phyloP scores from a whole-genome alignment of 805 yeast genomes.

The Kodamaea kakaduensis region DNA sequence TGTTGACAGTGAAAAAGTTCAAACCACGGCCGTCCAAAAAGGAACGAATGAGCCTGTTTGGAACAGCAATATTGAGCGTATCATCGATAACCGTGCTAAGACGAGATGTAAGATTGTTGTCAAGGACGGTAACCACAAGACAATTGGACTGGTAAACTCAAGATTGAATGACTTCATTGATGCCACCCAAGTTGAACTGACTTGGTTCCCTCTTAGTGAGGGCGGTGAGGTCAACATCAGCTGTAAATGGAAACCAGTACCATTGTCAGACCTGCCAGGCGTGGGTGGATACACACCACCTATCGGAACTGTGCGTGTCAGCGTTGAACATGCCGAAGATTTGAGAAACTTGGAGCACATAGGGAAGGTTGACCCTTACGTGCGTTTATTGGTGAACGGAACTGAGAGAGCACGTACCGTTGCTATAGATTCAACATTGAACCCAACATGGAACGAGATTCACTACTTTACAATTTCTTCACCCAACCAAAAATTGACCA shows the following conservation, averaged over 20 bases:
- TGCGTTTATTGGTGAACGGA: slow-evolving; percentile 74
- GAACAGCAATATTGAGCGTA: slow-evolving; percentile 58
- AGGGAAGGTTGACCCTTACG: slow-evolving; percentile 92
- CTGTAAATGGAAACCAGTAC: slow-evolving; percentile 85
- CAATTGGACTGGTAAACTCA: slow-evolving; percentile 57
- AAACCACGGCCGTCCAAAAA: slow-evolving; percentile 56
- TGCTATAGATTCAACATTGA: slow-evolving; percentile 57
- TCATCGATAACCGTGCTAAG: slow-evolving; percentile 68
- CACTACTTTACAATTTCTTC: slow-evolving; percentile 80
- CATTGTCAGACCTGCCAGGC: slow-evolving; percentile 60
- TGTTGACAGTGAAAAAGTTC: slow-evolving; percentile 56
- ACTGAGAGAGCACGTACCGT: slow-evolving; percentile 73
- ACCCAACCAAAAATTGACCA: slow-evolving; percentile 71
- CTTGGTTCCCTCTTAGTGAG: slow-evolving; percentile 68
- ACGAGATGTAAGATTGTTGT: slow-evolving; percentile 65
- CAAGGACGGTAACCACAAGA: slow-evolving; percentile 53
- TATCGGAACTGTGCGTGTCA: slow-evolving; percentile 82
- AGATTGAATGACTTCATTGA: slow-evolving; percentile 65
- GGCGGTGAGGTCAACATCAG: slow-evolving; percentile 74
- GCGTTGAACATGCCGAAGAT: slow-evolving; percentile 64
- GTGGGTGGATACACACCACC: slow-evolving; percentile 88
- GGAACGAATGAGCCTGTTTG: slow-evolving; percentile 65
- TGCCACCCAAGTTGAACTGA: slow-evolving; percentile 70
- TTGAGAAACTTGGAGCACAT: slow-evolving; percentile 81
- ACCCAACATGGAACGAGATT: slow-evolving; percentile 84